Conservation (phyloP, 108 stramenopile species). For the Nitzschia sp. region DNA sequence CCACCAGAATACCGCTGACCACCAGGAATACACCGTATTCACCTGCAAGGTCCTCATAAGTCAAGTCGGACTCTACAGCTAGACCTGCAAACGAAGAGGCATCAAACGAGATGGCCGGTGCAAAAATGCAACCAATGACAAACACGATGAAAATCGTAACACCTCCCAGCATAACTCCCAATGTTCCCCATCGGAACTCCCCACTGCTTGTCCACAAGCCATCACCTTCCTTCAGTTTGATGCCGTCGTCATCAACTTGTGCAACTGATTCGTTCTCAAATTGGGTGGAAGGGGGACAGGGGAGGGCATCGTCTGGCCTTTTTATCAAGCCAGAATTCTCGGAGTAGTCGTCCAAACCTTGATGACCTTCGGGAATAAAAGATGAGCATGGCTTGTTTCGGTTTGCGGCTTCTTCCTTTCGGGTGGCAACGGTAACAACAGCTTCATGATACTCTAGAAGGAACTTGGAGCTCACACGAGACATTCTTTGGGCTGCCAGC, state of each 20-base stretch:
- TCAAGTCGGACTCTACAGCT: slow-evolving; percentile 40
- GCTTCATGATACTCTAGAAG: slow-evolving; percentile 46
- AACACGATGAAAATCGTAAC: slow-evolving; percentile 38
- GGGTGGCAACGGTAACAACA: slow-evolving; percentile 24
- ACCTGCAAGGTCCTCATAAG: slow-evolving; percentile 35
- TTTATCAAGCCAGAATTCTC: background rate
- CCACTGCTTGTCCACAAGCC: background rate
- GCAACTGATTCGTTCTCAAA: background rate
- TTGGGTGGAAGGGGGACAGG: background rate
- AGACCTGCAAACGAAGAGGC: slow-evolving; percentile 24
- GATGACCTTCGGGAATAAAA: background rate
- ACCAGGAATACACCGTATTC: slow-evolving; percentile 44
- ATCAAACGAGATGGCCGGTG: slow-evolving; percentile 42
- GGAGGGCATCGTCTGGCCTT: background rate
- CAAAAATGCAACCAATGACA: slow-evolving; percentile 40
- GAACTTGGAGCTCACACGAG: slow-evolving; percentile 40
- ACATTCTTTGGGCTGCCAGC: slow-evolving; percentile 42
- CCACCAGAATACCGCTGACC: slow-evolving; percentile 32
- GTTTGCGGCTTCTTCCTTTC: background rate
- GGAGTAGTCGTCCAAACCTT: background rate
- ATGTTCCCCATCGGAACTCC: slow-evolving; percentile 23
- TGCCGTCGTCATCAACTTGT: background rate
- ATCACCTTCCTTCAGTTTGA: background rate
- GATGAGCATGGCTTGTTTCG: background rate
- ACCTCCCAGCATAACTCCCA: slow-evolving; percentile 25